These are phyloP conservation scores for Cordyceps fumosorosea DNA, from an alignment of 2,329 filamentous ascomycete genomes.

Conservation along the genomic window DNA sequence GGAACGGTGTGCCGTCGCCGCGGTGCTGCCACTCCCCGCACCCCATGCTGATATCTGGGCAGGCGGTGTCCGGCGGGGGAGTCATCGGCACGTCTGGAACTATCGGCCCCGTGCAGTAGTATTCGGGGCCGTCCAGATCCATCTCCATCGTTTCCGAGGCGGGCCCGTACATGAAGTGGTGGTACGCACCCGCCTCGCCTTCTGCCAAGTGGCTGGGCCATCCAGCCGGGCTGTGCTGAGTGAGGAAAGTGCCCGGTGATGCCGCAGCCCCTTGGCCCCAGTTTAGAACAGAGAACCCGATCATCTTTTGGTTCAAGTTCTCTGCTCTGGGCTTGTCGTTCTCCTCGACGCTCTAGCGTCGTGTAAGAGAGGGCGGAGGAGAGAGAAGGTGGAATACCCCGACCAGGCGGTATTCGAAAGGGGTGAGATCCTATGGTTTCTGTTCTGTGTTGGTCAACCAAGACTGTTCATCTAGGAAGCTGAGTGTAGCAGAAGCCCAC, in stretches of 20 bases:
- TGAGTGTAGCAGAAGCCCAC: not conserved
- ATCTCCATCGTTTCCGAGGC: not conserved
- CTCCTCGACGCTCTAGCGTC: not conserved
- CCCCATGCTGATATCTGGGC: not conserved
- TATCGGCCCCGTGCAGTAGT: not conserved
- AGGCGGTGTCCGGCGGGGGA: not conserved
- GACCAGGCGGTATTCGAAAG: not conserved
- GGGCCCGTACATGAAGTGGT: not conserved
- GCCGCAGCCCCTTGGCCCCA: not conserved
- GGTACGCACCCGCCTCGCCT: not conserved
- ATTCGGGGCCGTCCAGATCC: not conserved
- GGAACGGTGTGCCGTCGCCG: not conserved
- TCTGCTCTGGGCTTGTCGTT: not conserved
- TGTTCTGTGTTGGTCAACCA: not conserved
- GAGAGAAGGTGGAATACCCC: not conserved
- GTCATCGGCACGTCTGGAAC: not conserved
- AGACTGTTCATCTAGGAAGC: not conserved
- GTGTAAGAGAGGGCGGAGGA: not conserved
- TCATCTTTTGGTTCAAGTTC: not conserved
- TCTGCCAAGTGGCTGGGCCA: not conserved
- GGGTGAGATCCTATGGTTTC: not conserved
- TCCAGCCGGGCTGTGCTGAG: not conserved
- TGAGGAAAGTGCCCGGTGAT: not conserved
- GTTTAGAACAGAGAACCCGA: not conserved
- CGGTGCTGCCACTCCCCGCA: not conserved